phyloP scores from a whole-genome alignment of 257 asterid species.

The Leptodermis oblonga region DNA sequence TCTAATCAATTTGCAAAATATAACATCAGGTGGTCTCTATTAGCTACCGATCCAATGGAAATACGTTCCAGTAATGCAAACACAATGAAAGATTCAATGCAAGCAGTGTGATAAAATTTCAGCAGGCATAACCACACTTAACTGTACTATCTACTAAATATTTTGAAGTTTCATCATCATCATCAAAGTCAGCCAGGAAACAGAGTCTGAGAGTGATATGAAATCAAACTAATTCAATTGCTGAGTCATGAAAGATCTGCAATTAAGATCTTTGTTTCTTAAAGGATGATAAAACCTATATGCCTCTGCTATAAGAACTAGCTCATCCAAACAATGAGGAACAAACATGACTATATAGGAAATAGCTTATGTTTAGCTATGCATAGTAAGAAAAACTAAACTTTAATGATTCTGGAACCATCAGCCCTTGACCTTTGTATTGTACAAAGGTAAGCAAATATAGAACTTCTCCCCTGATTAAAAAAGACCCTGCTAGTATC shows the following conservation, averaged over 20 bases:
- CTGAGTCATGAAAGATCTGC: not conserved
- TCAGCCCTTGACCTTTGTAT: no score
- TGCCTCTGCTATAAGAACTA: not conserved
- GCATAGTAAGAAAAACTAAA: not conserved
- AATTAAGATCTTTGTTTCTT: conserved; percentile 2
- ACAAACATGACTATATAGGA: not conserved
- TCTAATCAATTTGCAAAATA: not conserved
- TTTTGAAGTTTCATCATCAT: not conserved
- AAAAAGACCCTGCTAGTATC: no score
- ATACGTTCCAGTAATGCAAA: not conserved
- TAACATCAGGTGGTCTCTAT: not conserved
- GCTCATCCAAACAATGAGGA: not conserved
- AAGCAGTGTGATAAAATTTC: not conserved
- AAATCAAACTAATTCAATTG: not conserved
- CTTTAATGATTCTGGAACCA: no score
- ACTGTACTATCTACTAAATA: not conserved
- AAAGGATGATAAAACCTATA: not conserved
- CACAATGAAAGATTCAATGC: not conserved
- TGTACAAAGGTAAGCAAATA: no score
- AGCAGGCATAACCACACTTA: not conserved
- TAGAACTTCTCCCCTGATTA: no score
- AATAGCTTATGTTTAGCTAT: not conserved
- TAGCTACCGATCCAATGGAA: not conserved
- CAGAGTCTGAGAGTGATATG: not conserved
- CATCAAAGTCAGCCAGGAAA: not conserved